phyloP scores from a whole-genome alignment of 257 asterid genomes.

The Ilex asprella region DNA sequence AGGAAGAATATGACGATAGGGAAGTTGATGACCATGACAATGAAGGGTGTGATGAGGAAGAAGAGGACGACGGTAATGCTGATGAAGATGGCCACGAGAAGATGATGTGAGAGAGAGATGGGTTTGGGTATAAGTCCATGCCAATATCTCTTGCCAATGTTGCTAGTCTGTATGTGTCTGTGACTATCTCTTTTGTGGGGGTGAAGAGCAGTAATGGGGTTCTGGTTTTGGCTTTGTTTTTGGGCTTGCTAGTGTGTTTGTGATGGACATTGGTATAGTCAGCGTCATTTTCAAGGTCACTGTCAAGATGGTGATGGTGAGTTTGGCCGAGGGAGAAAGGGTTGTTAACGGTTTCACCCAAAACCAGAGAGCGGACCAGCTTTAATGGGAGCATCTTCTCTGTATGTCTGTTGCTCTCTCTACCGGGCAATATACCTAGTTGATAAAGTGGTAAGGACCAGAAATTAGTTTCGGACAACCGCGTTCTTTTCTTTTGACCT shows the following conservation, averaged over 20 bases:
- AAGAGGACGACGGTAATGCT: constrained; percentile 7
- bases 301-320: constrained; percentile 20
- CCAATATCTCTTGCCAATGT: constrained; percentile 46
- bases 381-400: constrained; percentile 42
- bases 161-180: constrained; percentile 51
- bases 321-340: constrained; percentile 25
- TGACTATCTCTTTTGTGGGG: constrained; percentile 48
- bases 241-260: constrained; percentile 4
- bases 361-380: constrained; percentile 35
- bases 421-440: not conserved
- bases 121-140: constrained; percentile 58
- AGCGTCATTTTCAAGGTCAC: constrained; percentile 5
- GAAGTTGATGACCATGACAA: constrained; percentile 6
- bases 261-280: not conserved
- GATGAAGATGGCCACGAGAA: constrained; percentile 45
- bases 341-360: constrained; percentile 32
- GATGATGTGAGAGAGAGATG: constrained; percentile 58
- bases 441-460: too few species aligned
- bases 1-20: constrained; percentile 9
- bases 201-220: constrained; percentile 42
- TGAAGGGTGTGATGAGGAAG: constrained; percentile 1
- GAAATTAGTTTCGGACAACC: too few species aligned
- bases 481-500: too few species aligned
- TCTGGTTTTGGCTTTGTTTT: constrained; percentile 13
- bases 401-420: not conserved